A percentile compares a stretch with the other conserved stretches of the same genome.
Conservation (phyloP, 1,284 basidiomycete species). For the Gymnopus androsaceus region DNA sequence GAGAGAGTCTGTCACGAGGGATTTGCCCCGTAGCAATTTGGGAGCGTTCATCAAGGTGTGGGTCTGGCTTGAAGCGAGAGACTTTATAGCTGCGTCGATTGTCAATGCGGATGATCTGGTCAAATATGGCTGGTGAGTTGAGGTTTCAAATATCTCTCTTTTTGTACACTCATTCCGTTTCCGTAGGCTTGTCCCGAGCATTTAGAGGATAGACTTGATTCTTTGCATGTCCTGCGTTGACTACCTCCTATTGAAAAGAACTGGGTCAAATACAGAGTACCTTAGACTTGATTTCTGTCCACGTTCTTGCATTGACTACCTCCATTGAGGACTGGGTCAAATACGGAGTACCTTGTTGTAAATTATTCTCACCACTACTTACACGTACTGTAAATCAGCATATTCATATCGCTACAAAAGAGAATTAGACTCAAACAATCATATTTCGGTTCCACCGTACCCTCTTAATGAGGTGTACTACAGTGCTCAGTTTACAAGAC, state of each 20-base stretch:
- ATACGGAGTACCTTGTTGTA: too few species aligned
- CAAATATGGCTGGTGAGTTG: conserved; percentile 67
- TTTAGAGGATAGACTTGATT: too few species aligned
- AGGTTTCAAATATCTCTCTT: background rate
- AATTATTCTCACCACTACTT: background rate
- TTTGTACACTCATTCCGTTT: background rate
- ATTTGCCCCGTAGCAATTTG: conserved; percentile 67
- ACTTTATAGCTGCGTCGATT: conserved; percentile 77
- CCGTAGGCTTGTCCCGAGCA: background rate
- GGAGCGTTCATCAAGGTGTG: conserved; percentile 90
- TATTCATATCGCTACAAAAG: background rate
- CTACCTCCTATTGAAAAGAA: too few species aligned
- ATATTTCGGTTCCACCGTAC: too few species aligned
- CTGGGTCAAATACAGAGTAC: too few species aligned
- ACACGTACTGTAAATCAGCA: background rate
- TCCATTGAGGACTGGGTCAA: too few species aligned
- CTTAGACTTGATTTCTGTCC: too few species aligned
- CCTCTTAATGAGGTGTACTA: too few species aligned
- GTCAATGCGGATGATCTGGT: conserved; percentile 79
- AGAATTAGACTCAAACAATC: too few species aligned
- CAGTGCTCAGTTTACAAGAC: too few species aligned
- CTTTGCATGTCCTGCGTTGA: too few species aligned
- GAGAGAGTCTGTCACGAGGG: conserved; percentile 66
- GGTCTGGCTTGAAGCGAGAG: conserved; percentile 89
- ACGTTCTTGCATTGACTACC: too few species aligned